Percentiles rank a stretch among this genome's conserved stretches.
Conservation (phyloP, 148 eudicot species). For the Vaccinium corymbosum region DNA sequence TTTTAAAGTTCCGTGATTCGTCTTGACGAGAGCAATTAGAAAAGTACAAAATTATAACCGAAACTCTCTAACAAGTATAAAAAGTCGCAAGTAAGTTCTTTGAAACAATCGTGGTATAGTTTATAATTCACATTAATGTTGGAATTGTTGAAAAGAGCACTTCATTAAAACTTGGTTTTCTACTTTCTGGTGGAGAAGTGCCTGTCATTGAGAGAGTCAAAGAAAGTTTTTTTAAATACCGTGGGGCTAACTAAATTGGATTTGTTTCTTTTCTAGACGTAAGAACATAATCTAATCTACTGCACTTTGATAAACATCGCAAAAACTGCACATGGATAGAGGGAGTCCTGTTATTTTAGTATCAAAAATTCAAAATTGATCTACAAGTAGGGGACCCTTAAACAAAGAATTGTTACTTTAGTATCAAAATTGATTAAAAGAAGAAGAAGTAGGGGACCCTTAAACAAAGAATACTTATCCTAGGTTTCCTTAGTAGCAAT, state of each 20-base stretch:
- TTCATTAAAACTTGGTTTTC: background rate
- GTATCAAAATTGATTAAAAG: background rate
- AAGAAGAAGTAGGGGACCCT: background rate
- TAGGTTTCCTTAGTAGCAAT: slow-evolving; percentile 8
- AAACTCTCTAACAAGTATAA: too few relatives aligned
- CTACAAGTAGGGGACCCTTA: background rate
- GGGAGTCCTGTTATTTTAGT: background rate
- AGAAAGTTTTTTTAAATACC: background rate
- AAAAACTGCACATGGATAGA: slow-evolving; percentile 23
- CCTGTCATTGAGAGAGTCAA: slow-evolving; percentile 13
- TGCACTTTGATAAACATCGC: background rate
- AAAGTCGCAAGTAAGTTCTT: too few relatives aligned
- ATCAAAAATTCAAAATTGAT: background rate
- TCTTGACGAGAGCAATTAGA: too few relatives aligned
- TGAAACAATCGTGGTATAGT: too few relatives aligned
- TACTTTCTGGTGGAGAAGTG: background rate
- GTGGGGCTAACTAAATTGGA: slow-evolving; percentile 19
- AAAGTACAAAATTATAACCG: too few relatives aligned
- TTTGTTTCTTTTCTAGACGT: slow-evolving; percentile 19
- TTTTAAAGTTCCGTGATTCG: too few relatives aligned
- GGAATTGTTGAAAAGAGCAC: background rate
- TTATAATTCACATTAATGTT: background rate
- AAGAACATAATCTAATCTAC: slow-evolving; percentile 13
- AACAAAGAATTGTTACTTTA: slow-evolving; percentile 12
- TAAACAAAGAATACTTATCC: slow-evolving; percentile 14